A percentile compares a stretch with the other conserved stretches of the same genome.
phyloP scores from a whole-genome alignment of 2,329 filamentous ascomycete species.

The Penicillium concentricum region DNA sequence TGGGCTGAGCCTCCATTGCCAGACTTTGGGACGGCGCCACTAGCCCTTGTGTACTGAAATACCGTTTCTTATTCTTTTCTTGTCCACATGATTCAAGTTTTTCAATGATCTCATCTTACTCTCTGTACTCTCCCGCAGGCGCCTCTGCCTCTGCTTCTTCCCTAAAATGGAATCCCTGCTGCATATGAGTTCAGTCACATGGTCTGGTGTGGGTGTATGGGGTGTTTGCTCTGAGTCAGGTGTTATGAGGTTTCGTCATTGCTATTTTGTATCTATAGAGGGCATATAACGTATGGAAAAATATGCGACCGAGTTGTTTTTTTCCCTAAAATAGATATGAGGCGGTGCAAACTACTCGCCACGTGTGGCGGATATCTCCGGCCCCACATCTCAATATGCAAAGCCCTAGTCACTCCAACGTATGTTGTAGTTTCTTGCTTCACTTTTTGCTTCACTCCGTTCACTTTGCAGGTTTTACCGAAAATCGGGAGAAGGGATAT shows the following conservation, averaged over 20 bases:
- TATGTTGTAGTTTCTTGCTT: not conserved
- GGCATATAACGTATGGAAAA: not conserved
- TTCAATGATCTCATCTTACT: slow-evolving; percentile 20
- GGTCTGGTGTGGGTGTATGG: slow-evolving; percentile 9
- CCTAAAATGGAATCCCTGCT: slow-evolving; percentile 16
- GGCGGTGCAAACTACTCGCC: slow-evolving; percentile 4
- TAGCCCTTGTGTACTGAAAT: slow-evolving; percentile 12
- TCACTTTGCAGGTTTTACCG: not conserved
- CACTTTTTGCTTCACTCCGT: not conserved
- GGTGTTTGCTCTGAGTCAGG: slow-evolving; percentile 10
- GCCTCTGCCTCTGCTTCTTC: slow-evolving; percentile 1
- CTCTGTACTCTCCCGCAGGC: slow-evolving; percentile 9
- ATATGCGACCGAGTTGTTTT: not conserved
- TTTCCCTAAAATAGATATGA: slow-evolving; percentile 8
- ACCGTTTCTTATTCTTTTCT: not conserved
- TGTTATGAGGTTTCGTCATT: not conserved
- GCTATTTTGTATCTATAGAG: not conserved
- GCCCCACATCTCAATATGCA: not conserved
- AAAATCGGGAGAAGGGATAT: not conserved
- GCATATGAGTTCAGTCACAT: slow-evolving; percentile 29
- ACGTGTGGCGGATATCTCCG: slow-evolving; percentile 11
- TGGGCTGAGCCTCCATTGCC: slow-evolving; percentile 37
- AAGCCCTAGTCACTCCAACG: not conserved
- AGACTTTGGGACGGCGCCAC: slow-evolving; percentile 35
- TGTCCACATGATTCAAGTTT: slow-evolving; percentile 5